Evolutionary conservation across 257 asterid species (phyloP), one percentile per base, ranked within the genome.

Genomic region (Craterostigma plantagineum): DNA sequence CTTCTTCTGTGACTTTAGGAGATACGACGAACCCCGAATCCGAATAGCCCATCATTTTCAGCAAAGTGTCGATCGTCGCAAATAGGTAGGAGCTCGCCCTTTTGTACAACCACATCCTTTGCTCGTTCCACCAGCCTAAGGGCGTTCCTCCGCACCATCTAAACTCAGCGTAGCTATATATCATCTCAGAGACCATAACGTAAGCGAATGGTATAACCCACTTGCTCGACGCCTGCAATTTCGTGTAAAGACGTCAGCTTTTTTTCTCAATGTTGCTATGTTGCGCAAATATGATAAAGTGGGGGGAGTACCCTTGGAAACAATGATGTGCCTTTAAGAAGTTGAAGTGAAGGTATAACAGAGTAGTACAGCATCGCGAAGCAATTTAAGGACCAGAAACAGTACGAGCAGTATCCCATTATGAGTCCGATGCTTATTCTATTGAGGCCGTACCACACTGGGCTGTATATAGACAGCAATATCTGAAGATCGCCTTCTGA

Each of bases 91-190:
- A 68, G 53, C 60, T 70, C 14, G 74, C 45, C 59, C 95, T 56
- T 42, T 79, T 82, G 78, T 76, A 82, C 34, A 79, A 69, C 95
- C 95, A 83, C 2, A 79, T 79, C 45, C 92, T 58, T 59, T 73
- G 83, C 48, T 79, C 86, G 40, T 79, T 83, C 92, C 82, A 82
- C 91, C 83, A 83, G 18, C 86, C 91, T 43, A 66, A 18, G 15
- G 60, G 18, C 42, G 91, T 73, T 34, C 95, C 91, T 0, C 76
- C 86, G 0, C 68, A 55, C 55, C 64, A 57, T 0, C 68, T 53
- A 55, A 58, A 73, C 60, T 83, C 95, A 7, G 17, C 34, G 5
- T 59, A 41, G 43, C 83, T 76, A 33, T 58, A 49, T 7, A 46
- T 10, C 18, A 45, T 40, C 63, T 54, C 76, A 0, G 68, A 66